Evolutionary conservation across 116 monocot genomes (phyloP), one percentile per base, ranked within the genome.

Genomic region (Posidonia oceanica): DNA sequence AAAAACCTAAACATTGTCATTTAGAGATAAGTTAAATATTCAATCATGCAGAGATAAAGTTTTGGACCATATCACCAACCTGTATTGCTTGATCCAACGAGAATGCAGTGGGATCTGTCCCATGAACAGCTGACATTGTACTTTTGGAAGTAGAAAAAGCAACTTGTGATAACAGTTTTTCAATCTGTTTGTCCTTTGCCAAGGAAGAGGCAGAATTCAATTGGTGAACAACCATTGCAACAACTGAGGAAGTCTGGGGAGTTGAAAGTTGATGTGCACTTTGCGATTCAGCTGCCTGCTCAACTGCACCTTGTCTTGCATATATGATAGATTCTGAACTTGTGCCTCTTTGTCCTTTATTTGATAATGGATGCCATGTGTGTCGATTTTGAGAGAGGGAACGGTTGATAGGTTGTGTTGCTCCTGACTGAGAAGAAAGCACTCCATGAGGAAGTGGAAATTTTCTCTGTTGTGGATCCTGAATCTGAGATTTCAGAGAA

Each of bases 241-340:
- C 75, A 64, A 74, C 77, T 81, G 53, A 76, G 66, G 78, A 82
- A 76, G 69, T 64, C 60, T 81, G 79, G 17, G 69, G 21, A 63
- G 52, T 56, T 52, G 75, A 61, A 59, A 74, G 53, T 52, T 79
- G 78, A 64, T 68, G 54, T 54, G 70, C 79, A n/a, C 73, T 41
- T 40, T 72, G 52, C 61, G 75, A 29, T 63, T 65, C 20, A 18
- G 41, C 18, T 41, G 41, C 39, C 18, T 65, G 55, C 51, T 86
- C 88, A 75, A 41, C 51, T 62, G 73, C 73, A 80, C 85, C 91
- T 71, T 82, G 84, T 67, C 88, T 91, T 7, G 79, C 79, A 71
- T 75, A 68, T 68, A 78, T 54, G 57, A 72, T 69, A 56, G 84
- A 60, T 42, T 79, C 63, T 65, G 82, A 72, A 78, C 70, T 40